Conservation (phyloP, 495 filamentous ascomycete species). For the Trichocladium uniseriatum region DNA sequence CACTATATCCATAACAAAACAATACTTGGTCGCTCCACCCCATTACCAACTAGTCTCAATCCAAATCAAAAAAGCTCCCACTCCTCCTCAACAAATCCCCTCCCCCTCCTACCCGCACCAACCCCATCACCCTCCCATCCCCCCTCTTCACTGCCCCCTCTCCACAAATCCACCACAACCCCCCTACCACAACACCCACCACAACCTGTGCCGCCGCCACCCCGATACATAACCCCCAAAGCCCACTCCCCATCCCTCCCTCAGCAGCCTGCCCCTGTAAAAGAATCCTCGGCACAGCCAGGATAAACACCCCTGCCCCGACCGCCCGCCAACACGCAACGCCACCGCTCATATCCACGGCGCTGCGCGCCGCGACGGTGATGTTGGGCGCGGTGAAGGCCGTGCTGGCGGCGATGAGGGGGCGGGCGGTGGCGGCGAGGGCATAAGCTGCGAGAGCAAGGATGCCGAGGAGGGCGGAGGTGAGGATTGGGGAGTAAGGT, state of each 20-base stretch:
- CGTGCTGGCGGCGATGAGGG: constrained; percentile 33
- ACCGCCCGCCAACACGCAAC: constrained; percentile 26
- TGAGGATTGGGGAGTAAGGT: too few species aligned
- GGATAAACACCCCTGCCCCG: constrained; percentile 30
- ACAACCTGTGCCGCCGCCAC: constrained; percentile 28
- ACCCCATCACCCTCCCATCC: constrained; percentile 35
- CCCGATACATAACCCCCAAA: constrained; percentile 26
- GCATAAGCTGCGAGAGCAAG: constrained; percentile 28
- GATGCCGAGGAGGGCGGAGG: constrained; percentile 32
- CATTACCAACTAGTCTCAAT: too few species aligned
- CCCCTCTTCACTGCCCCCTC: constrained; percentile 25
- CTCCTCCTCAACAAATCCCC: constrained; percentile 29
- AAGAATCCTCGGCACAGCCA: constrained; percentile 29
- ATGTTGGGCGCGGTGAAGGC: constrained; percentile 35
- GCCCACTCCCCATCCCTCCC: constrained; percentile 25
- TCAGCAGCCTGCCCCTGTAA: too few species aligned
- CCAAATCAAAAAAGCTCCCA: constrained; percentile 39
- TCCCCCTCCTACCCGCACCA: constrained; percentile 12
- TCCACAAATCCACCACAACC: constrained; percentile 31
- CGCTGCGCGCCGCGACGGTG: constrained; percentile 29
- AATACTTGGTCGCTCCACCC: too few species aligned
- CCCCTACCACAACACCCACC: constrained; percentile 19
- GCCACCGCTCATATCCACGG: constrained; percentile 34
- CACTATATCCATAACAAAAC: neutral
- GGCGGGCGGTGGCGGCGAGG: constrained; percentile 27